Evolutionary conservation across 2,329 filamentous ascomycete genomes (phyloP).

Genomic region (Phoma sp.): DNA sequence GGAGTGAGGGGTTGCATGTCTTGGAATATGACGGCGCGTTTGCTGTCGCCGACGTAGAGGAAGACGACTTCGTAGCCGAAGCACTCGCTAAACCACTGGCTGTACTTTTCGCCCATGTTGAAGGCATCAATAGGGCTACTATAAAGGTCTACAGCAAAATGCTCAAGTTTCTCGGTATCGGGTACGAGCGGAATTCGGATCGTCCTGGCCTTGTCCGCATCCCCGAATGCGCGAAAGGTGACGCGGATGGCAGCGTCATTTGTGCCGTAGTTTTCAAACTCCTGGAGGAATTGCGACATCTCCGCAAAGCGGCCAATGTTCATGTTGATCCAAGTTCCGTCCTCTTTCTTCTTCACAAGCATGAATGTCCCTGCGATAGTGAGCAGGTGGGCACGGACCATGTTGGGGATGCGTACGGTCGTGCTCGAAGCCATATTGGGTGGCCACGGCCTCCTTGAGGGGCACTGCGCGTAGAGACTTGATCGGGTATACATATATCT

Average conservation of each 20-base stretch:
- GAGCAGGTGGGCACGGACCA: not conserved
- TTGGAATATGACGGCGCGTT: constrained; percentile 50
- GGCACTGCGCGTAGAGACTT: constrained; percentile 53
- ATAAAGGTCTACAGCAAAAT: constrained; percentile 54
- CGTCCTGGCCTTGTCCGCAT: constrained; percentile 29
- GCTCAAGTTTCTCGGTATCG: constrained; percentile 42
- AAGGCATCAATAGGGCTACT: constrained; percentile 50
- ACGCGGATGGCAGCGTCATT: constrained; percentile 45
- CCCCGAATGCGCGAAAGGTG: constrained; percentile 47
- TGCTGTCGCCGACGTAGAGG: constrained; percentile 52
- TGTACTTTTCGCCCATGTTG: constrained; percentile 52
- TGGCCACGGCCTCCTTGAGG: constrained; percentile 48
- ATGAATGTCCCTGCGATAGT: constrained; percentile 41
- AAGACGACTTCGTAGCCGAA: constrained; percentile 54
- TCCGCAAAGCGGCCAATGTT: constrained; percentile 48
- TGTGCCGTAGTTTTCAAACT: constrained; percentile 41
- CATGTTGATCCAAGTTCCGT: constrained; percentile 50
- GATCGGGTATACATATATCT: constrained; percentile 57
- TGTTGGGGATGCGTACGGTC: constrained; percentile 42
- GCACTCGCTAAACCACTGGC: constrained; percentile 52
- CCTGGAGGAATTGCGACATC: constrained; percentile 51
- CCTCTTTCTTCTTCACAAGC: constrained; percentile 49
- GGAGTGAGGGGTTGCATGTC: constrained; percentile 32
- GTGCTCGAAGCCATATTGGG: constrained; percentile 54
- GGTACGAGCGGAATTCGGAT: constrained; percentile 52